Percentiles rank a stretch among this genome's conserved stretches.
These are phyloP conservation scores for Isoetes engelmannii DNA, from an alignment of 83 land plant species.

Conservation along the genomic window DNA sequence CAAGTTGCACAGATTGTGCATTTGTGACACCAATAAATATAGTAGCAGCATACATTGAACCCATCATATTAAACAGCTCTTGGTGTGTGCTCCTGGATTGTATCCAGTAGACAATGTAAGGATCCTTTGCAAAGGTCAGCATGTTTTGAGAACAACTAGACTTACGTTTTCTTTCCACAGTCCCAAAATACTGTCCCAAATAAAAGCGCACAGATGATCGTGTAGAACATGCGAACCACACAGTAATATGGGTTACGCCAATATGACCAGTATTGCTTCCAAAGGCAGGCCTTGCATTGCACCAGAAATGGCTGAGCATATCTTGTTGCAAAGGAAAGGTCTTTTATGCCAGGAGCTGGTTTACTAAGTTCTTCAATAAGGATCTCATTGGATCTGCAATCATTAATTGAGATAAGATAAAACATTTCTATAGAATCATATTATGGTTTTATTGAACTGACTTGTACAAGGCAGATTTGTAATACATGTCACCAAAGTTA, in stretches of 20 bases:
- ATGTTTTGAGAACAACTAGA: neutral
- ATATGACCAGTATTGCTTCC: slow-evolving; percentile 55
- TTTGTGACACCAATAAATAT: too few relatives aligned
- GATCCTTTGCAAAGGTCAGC: too few relatives aligned
- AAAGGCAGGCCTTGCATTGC: slow-evolving; percentile 32
- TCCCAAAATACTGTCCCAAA: slow-evolving; percentile 54
- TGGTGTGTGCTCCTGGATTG: too few relatives aligned
- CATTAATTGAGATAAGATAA: too few relatives aligned
- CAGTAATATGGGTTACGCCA: slow-evolving; percentile 59
- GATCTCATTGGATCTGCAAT: slow-evolving; percentile 30
- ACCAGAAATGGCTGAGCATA: slow-evolving; percentile 28
- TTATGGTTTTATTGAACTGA: too few relatives aligned
- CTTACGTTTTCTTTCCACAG: slow-evolving; percentile 43
- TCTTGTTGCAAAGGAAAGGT: slow-evolving; percentile 31
- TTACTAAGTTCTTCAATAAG: slow-evolving; percentile 38
- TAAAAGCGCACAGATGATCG: slow-evolving; percentile 36
- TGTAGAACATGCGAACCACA: slow-evolving; percentile 42
- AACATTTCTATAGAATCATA: too few relatives aligned
- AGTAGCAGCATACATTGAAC: too few relatives aligned
- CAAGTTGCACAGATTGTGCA: too few relatives aligned
- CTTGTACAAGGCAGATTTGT: too few relatives aligned
- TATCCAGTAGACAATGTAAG: too few relatives aligned
- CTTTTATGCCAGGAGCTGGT: slow-evolving; percentile 36
- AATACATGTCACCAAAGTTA: too few relatives aligned
- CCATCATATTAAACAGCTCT: too few relatives aligned